phyloP scores from a whole-genome alignment of 345 rosid genomes.

The Dipteronia dyeriana region DNA sequence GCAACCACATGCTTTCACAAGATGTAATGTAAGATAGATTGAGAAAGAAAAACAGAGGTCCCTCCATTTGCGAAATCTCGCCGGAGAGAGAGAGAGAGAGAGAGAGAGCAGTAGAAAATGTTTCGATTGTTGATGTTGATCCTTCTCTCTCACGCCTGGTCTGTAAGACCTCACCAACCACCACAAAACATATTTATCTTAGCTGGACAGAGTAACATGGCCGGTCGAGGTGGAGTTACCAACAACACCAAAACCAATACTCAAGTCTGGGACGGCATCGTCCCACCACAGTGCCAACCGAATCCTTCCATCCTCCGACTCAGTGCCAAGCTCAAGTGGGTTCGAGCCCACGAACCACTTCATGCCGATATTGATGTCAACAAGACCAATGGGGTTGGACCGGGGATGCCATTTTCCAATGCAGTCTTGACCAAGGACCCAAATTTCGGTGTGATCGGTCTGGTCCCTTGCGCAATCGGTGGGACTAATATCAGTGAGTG shows the following conservation, averaged over 20 bases:
- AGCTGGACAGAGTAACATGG: constrained; percentile 97
- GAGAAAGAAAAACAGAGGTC: constrained; percentile 8
- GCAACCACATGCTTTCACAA: constrained; percentile 22
- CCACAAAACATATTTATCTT: constrained; percentile 53
- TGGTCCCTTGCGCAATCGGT: constrained; percentile 88
- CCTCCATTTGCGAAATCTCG: constrained; percentile 11
- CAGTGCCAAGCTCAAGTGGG: constrained; percentile 57
- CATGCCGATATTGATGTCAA: constrained; percentile 71
- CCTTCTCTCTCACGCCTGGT: constrained; percentile 21
- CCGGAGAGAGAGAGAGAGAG: constrained; percentile 2
- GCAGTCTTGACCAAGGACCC: constrained; percentile 34
- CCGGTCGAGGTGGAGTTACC: constrained; percentile 77
- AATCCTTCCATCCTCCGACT: constrained; percentile 55
- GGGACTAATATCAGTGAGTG: constrained; percentile 74
- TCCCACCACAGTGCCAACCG: constrained; percentile 62
- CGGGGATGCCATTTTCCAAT: constrained; percentile 77
- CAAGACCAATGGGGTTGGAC: constrained; percentile 75
- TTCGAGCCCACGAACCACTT: constrained; percentile 66
- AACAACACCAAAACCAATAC: constrained; percentile 39
- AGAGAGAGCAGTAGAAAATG: constrained; percentile 19
- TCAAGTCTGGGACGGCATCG: constrained; percentile 63
- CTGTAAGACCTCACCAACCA: constrained; percentile 25
- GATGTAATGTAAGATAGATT: neutral
- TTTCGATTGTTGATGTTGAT: constrained; percentile 22
- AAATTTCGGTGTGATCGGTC: constrained; percentile 43